phyloP scores from a whole-genome alignment of 495 filamentous ascomycete species.

The Tetracladium marchalianum region DNA sequence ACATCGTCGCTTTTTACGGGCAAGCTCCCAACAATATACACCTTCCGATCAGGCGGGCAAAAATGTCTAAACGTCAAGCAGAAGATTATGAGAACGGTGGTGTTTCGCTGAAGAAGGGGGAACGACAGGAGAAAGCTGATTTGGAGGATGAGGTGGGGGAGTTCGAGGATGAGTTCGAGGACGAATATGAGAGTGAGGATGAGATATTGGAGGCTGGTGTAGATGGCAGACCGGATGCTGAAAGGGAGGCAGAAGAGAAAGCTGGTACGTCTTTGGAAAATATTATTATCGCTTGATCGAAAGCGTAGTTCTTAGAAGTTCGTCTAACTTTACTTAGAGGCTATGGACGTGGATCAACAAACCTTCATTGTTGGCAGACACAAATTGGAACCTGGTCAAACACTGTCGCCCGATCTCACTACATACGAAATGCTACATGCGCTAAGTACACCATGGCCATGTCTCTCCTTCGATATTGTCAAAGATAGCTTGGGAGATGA shows the following conservation, averaged over 20 bases:
- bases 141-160: conserved; percentile 61
- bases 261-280: conserved; percentile 38
- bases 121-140: conserved; percentile 47
- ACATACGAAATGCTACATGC: conserved; percentile 96
- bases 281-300: neutral
- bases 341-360: conserved; percentile 85
- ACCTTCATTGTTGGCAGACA: conserved; percentile 90
- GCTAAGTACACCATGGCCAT: conserved; percentile 88
- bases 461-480: conserved; percentile 89
- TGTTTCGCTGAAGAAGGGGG: conserved; percentile 57
- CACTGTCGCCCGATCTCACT: conserved; percentile 75
- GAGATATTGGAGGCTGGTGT: conserved; percentile 92
- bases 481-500: conserved; percentile 82
- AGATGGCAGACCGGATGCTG: conserved; percentile 84
- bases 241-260: conserved; percentile 77
- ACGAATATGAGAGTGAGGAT: conserved; percentile 94
- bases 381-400: conserved; percentile 79
- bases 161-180: conserved; percentile 93
- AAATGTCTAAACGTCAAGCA: conserved; percentile 62
- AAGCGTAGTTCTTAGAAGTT: conserved; percentile 2
- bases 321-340: conserved; percentile 35
- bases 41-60: conserved; percentile 10
- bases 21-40: too few relatives aligned
- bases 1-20: too few relatives aligned
- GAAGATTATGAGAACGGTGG: conserved; percentile 44